phyloP scores from a whole-genome alignment of 1,139 yeast genomes.

The Scheffersomyces illinoinensis region DNA sequence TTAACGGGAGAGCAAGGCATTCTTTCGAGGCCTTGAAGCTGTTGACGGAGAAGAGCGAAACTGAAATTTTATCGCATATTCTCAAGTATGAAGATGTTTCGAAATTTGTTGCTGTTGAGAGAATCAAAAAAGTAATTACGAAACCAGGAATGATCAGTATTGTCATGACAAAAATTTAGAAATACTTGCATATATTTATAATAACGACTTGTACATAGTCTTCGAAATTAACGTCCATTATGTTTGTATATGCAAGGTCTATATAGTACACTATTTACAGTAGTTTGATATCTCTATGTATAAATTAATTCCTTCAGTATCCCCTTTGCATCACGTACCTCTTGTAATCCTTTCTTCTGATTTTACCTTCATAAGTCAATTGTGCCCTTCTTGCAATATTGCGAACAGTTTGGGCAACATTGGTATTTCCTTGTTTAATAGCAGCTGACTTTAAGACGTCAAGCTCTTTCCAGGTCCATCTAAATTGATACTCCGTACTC shows the following conservation, averaged over 20 bases:
- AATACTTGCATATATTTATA: constrained; percentile 6
- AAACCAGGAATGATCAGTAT: constrained; percentile 32
- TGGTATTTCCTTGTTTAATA: constrained; percentile 49
- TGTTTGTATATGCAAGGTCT: constrained; percentile 3
- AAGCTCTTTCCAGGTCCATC: constrained; percentile 68
- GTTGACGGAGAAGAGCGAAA: constrained; percentile 29
- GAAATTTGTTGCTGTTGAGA: constrained; percentile 6
- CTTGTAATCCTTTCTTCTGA: constrained; percentile 34
- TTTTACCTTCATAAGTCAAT: constrained; percentile 40
- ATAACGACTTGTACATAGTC: not conserved
- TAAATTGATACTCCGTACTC: constrained; percentile 67
- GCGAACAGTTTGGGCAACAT: constrained; percentile 36
- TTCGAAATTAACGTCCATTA: not conserved
- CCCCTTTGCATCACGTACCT: constrained; percentile 35
- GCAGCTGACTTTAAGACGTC: constrained; percentile 50
- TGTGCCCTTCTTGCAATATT: constrained; percentile 33
- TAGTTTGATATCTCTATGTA: not conserved
- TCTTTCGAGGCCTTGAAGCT: constrained; percentile 38
- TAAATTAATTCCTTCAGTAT: constrained; percentile 14
- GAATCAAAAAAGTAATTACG: constrained; percentile 21
- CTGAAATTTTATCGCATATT: constrained; percentile 16
- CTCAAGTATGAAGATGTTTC: constrained; percentile 6
- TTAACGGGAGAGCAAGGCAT: constrained; percentile 70
- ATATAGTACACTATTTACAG: constrained; percentile 18
- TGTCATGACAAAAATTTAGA: constrained; percentile 12